A percentile compares a stretch with the other conserved stretches of the same genome.
phyloP scores from a whole-genome alignment of 441 rosid species.

The Geranium incanum region DNA sequence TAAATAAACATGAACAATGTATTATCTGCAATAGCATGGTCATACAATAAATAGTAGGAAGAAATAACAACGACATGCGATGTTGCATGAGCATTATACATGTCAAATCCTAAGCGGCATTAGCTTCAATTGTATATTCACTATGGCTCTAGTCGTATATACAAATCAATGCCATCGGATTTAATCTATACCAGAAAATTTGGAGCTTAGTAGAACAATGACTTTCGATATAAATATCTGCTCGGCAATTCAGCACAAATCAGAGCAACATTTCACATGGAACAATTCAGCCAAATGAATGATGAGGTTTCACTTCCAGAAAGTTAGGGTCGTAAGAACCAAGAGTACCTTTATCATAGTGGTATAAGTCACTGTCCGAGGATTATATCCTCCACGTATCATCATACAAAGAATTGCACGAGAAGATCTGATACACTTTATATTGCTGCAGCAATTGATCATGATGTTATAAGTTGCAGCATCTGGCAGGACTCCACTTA shows the following conservation, averaged over 20 bases:
- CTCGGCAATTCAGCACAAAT: not conserved
- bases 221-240: not conserved
- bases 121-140: not conserved
- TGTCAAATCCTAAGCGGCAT: not conserved
- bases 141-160: not conserved
- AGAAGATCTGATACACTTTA: slow-evolving; percentile 48
- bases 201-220: not conserved
- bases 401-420: slow-evolving; percentile 61
- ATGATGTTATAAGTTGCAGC: slow-evolving; percentile 56
- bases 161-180: not conserved
- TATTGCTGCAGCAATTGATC: slow-evolving; percentile 61
- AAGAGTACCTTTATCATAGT: slow-evolving; percentile 53
- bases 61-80: not conserved
- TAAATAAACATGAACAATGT: not conserved
- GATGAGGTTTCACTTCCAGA: not conserved
- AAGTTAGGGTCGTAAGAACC: not conserved
- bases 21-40: not conserved
- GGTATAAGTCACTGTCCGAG: slow-evolving; percentile 39
- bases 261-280: too few species aligned
- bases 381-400: slow-evolving; percentile 67
- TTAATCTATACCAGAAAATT: not conserved
- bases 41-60: not conserved
- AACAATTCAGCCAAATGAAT: not conserved
- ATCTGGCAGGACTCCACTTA: slow-evolving; percentile 38
- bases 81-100: not conserved